Conservation (phyloP, 2,329 filamentous ascomycete species). For the Nannizzia gypsea region DNA sequence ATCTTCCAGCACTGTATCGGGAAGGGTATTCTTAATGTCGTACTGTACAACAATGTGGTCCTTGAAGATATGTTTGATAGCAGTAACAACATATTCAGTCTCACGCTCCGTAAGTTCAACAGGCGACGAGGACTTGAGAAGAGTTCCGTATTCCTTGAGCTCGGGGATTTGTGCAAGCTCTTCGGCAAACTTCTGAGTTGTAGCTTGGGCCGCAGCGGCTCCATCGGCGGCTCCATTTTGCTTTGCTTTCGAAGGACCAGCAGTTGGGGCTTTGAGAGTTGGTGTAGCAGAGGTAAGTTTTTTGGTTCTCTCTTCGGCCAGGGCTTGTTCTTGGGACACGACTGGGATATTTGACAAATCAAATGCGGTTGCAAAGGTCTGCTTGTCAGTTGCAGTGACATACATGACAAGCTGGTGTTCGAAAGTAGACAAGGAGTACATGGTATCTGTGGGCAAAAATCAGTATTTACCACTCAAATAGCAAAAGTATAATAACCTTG, state of each 20-base stretch:
- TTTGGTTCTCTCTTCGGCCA: slow-evolving; percentile 92
- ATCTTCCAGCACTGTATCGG: slow-evolving; percentile 79
- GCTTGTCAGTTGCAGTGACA: slow-evolving; percentile 81
- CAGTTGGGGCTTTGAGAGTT: slow-evolving; percentile 83
- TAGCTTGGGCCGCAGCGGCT: slow-evolving; percentile 62
- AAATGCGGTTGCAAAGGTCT: slow-evolving; percentile 73
- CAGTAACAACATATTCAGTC: slow-evolving; percentile 88
- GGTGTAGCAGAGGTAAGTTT: slow-evolving; percentile 89
- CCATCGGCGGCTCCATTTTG: slow-evolving; percentile 58
- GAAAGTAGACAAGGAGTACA: slow-evolving; percentile 88
- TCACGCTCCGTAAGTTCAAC: slow-evolving; percentile 93
- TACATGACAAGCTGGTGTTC: slow-evolving; percentile 98
- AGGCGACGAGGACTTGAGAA: slow-evolving; percentile 79
- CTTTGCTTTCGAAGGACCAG: slow-evolving; percentile 61
- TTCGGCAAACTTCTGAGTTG: slow-evolving; percentile 78
- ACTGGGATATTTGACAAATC: slow-evolving; percentile 84
- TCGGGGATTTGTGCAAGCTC: slow-evolving; percentile 83
- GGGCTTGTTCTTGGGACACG: slow-evolving; percentile 88
- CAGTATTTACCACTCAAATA: not conserved
- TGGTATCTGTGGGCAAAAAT: slow-evolving; percentile 53
- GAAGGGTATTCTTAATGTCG: slow-evolving; percentile 93
- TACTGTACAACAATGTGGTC: slow-evolving; percentile 93
- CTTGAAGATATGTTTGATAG: slow-evolving; percentile 96
- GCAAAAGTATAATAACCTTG: not conserved
- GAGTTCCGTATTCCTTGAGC: slow-evolving; percentile 73